phyloP scores from a whole-genome alignment of 2,329 filamentous ascomycete genomes.

The Coniochaeta sp. region DNA sequence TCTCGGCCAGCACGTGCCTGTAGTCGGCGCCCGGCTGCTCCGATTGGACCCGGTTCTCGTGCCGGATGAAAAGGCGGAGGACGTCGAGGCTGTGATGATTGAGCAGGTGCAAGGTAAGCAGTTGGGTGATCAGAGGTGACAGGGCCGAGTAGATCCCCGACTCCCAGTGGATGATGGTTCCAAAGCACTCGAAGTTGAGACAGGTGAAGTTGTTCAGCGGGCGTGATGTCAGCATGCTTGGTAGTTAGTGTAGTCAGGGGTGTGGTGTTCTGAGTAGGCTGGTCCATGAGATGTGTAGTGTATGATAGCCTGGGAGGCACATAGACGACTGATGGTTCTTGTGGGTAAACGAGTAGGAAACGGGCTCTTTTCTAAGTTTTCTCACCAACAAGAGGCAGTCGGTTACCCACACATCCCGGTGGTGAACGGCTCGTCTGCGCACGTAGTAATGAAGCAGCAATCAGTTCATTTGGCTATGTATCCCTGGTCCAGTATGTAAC shows the following conservation, averaged over 20 bases:
- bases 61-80: constrained; percentile 33
- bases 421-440: too few relatives aligned
- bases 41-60: constrained; percentile 41
- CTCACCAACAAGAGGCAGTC: too few relatives aligned
- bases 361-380: too few relatives aligned
- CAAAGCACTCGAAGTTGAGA: constrained; percentile 72
- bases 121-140: constrained; percentile 35
- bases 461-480: too few relatives aligned
- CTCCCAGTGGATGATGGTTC: constrained; percentile 76
- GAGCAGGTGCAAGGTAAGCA: constrained; percentile 28
- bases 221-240: not conserved
- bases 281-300: too few relatives aligned
- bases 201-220: constrained; percentile 22
- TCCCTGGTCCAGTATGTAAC: too few relatives aligned
- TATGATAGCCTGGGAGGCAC: too few relatives aligned
- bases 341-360: too few relatives aligned
- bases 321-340: too few relatives aligned
- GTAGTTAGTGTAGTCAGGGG: not conserved
- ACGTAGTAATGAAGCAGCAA: too few relatives aligned
- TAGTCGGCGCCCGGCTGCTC: constrained; percentile 52
- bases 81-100: constrained; percentile 31
- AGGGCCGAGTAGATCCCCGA: constrained; percentile 52
- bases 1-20: constrained; percentile 45
- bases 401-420: too few relatives aligned
- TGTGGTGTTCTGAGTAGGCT: too few relatives aligned